Evolutionary conservation across 2,329 filamentous ascomycete genomes (phyloP), one percentile per base, ranked within the genome.

Genomic region (Ambrosiella xylebori): DNA sequence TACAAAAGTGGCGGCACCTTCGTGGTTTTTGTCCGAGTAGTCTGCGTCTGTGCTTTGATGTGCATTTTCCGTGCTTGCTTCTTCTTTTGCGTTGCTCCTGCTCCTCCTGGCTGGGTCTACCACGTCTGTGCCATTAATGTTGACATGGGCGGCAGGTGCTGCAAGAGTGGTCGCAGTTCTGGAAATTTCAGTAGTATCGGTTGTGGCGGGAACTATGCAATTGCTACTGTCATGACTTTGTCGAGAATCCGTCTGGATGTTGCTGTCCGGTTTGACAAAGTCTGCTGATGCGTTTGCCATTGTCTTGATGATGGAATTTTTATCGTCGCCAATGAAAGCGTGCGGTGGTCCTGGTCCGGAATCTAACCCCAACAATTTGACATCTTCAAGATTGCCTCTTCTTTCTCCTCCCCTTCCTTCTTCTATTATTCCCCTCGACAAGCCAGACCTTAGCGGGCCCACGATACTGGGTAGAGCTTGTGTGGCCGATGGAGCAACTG

Each of bases 41-140:
- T 47, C 44, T 15, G 44, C 19, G 7, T 15, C 9, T 47, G 44
- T 47, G 44, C 44, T 17, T 47, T 47, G 44, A 7, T 51, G 17
- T 51, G 9, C 35, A 51, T 51, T 36, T 51, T 51, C 47, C 27
- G 19, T 35, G 47, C 19, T 36, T 51, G 6, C 19, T 47, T 47
- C n/a, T 47, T 47, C 47, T 35, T 51, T 51, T 11, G 47, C 35
- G 47, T 27, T 27, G 47, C 27, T 51, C 47, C 27, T 27, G 47
- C 47, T 51, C 44, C 44, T 47, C 44, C 44, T 47, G 44, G n/a
- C 47, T 51, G 47, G 47, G 47, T 51, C 47, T 51, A 51, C 27
- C 47, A 51, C 27, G 47, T 54, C 39, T n/a, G 52, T 54, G 52
- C n/a, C 35, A 54, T 54, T 41, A 3, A 41, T 41, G 52, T 54